Conservation (phyloP, 1,139 yeast genomes). For the Scheffersomyces cryptocercus region DNA sequence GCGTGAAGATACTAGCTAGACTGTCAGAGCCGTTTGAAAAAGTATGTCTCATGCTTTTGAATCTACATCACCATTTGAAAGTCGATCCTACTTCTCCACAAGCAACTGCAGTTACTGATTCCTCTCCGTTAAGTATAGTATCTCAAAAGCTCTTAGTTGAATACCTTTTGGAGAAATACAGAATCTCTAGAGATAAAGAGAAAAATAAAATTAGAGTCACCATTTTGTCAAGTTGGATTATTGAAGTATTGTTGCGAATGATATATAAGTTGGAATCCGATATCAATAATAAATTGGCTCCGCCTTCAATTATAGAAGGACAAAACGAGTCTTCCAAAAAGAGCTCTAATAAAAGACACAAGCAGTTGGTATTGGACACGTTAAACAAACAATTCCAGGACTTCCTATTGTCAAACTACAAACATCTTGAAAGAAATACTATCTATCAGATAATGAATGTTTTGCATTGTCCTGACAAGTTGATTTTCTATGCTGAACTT, state of each 20-base stretch:
- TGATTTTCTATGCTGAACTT: slow-evolving; percentile 67
- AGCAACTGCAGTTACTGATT: neutral
- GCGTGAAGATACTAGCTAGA: slow-evolving; percentile 64
- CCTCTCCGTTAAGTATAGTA: slow-evolving; percentile 8
- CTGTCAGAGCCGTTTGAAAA: slow-evolving; percentile 73
- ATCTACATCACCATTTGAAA: slow-evolving; percentile 20
- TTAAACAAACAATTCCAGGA: slow-evolving; percentile 40
- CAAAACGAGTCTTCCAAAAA: neutral
- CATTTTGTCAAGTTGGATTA: slow-evolving; percentile 80
- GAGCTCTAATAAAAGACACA: neutral
- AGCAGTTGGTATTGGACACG: slow-evolving; percentile 13
- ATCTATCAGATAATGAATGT: slow-evolving; percentile 71
- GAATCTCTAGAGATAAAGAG: slow-evolving; percentile 31
- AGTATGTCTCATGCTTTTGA: slow-evolving; percentile 64
- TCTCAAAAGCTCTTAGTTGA: slow-evolving; percentile 45
- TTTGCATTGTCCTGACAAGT: slow-evolving; percentile 63
- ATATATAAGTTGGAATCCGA: slow-evolving; percentile 24
- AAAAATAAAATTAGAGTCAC: slow-evolving; percentile 53
- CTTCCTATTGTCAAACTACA: slow-evolving; percentile 54
- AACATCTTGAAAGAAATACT: slow-evolving; percentile 59
- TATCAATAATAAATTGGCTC: slow-evolving; percentile 3
- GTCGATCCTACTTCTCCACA: neutral
- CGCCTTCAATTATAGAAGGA: neutral
- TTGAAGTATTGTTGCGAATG: slow-evolving; percentile 53
- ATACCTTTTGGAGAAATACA: slow-evolving; percentile 59